Evolutionary conservation across 202 grass and related monocot species (phyloP).

Genomic region (Eragrostis tef): DNA sequence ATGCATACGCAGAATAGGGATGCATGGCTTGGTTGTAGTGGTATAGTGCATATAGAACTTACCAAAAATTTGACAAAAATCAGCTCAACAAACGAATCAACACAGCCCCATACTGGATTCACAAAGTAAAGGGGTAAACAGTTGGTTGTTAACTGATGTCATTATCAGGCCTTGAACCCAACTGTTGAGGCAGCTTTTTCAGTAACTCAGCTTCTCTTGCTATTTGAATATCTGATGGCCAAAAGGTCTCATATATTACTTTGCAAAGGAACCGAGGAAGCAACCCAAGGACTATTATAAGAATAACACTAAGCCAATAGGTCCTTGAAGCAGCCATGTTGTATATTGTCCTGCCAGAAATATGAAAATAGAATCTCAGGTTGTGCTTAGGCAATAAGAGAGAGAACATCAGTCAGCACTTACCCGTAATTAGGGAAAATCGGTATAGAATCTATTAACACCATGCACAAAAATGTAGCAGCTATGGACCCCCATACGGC

Average conservation of each 20-base stretch:
- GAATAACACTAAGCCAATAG: slow-evolving; percentile 91
- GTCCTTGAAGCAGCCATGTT: slow-evolving; percentile 73
- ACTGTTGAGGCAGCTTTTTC: slow-evolving; percentile 67
- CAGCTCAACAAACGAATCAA: slow-evolving; percentile 50
- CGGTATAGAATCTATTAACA: slow-evolving; percentile 96
- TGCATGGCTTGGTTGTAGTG: background rate
- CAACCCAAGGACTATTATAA: slow-evolving; percentile 91
- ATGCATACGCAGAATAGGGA: background rate
- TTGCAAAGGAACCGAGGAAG: slow-evolving; percentile 95
- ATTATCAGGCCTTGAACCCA: slow-evolving; percentile 58
- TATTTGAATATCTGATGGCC: slow-evolving; percentile 99
- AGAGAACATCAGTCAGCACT: slow-evolving; percentile 44
- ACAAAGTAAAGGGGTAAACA: slow-evolving; percentile 50
- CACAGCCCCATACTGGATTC: slow-evolving; percentile 29
- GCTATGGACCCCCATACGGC: slow-evolving; percentile 95
- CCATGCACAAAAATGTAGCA: slow-evolving; percentile 97
- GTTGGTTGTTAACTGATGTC: slow-evolving; percentile 61
- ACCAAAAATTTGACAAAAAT: slow-evolving; percentile 54
- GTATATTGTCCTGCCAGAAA: slow-evolving; percentile 93
- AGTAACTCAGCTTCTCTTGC: slow-evolving; percentile 95
- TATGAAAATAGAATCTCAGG: slow-evolving; percentile 45
- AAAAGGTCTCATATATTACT: slow-evolving; percentile 94
- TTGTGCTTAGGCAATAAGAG: slow-evolving; percentile 30
- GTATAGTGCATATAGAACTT: too few species aligned
- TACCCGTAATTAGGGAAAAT: slow-evolving; percentile 94